These are phyloP conservation scores for Vachellia pachyceras DNA, from an alignment of 306 rosid species.

Conservation along the genomic window DNA sequence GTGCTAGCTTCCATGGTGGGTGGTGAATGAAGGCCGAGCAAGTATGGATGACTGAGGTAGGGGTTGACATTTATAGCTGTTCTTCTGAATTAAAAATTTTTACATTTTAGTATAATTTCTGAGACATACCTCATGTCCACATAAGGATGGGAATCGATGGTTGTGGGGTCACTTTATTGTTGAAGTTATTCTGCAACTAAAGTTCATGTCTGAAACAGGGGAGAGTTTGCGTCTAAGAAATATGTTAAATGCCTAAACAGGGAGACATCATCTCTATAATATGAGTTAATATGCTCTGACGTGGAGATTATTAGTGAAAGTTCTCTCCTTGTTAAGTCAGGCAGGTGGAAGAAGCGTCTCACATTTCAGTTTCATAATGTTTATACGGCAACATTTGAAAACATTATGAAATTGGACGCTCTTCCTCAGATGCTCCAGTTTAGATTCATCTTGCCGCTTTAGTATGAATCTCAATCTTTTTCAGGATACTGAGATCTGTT, in stretches of 20 bases:
- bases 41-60: conserved; percentile 37
- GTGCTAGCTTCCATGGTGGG: conserved; percentile 85
- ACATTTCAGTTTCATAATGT: conserved; percentile 45
- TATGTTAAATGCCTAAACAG: neutral
- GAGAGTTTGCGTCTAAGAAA: conserved; percentile 33
- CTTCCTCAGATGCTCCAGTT: conserved; percentile 41
- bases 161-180: conserved; percentile 43
- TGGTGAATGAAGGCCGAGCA: conserved; percentile 37
- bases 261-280: conserved; percentile 4
- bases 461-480: conserved; percentile 32
- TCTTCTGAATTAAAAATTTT: neutral
- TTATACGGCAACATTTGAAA: conserved; percentile 37
- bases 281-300: neutral
- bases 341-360: conserved; percentile 42
- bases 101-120: no score
- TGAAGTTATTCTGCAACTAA: conserved; percentile 45
- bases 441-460: conserved; percentile 26
- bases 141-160: conserved; percentile 37
- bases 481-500: conserved; percentile 28
- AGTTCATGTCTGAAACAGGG: conserved; percentile 9
- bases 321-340: conserved; percentile 31
- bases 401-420: conserved; percentile 38
- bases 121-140: conserved; percentile 39
- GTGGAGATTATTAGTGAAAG: conserved; percentile 26
- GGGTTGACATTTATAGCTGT: conserved; percentile 39